phyloP scores from a whole-genome alignment of 1,284 basidiomycete genomes.

The Pseudomicrostroma phylloplanum region DNA sequence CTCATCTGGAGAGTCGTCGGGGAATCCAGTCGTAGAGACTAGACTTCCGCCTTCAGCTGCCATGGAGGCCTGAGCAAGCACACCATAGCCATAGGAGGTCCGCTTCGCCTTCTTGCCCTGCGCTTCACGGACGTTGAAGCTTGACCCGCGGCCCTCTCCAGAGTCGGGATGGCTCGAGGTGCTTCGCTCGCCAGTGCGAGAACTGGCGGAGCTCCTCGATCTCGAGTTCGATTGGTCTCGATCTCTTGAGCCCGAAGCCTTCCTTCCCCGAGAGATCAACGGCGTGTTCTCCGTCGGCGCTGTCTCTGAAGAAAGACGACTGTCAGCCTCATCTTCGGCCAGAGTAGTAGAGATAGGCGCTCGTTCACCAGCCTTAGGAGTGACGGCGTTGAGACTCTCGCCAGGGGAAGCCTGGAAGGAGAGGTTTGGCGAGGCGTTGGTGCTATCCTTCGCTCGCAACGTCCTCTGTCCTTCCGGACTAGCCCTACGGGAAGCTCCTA shows the following conservation, averaged over 20 bases:
- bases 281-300: not conserved
- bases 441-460: no score
- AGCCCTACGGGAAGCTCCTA: not conserved
- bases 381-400: no score
- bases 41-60: not conserved
- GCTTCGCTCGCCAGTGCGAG: conserved; percentile 7
- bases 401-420: no score
- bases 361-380: no score
- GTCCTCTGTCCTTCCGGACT: no score
- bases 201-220: no score
- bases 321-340: no score
- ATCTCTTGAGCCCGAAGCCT: not conserved
- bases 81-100: conserved; percentile 28
- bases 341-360: no score
- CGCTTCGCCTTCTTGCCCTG: not conserved
- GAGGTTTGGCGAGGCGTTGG: no score
- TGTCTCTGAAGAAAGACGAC: no score
- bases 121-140: conserved; percentile 13
- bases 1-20: conserved; percentile 8
- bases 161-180: conserved; percentile 1
- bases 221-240: conserved; percentile 1
- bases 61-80: conserved; percentile 29
- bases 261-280: not conserved
- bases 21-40: not conserved
- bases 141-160: conserved; percentile 10